Percentiles rank a stretch among this genome's conserved stretches.
These are phyloP conservation scores for Primulina eburnea DNA, from an alignment of 257 asterid species.

Conservation along the genomic window DNA sequence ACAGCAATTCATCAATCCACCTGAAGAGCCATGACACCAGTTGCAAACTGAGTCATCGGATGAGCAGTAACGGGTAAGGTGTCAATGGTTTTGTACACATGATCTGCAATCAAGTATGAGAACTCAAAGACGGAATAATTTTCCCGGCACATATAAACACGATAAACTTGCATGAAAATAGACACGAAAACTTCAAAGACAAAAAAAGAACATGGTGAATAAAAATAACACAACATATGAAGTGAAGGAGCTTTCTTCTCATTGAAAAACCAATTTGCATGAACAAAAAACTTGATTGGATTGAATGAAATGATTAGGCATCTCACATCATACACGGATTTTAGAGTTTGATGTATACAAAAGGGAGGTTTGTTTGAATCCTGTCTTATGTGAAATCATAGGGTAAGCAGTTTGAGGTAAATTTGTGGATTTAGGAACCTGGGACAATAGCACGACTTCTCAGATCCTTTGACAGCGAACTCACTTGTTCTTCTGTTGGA, in stretches of 20 bases:
- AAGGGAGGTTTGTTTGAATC: conserved; percentile 1
- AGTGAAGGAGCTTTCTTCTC: conserved; percentile 6
- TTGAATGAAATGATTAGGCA: background rate
- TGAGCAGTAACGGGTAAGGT: conserved; percentile 78
- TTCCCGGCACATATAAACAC: conserved; percentile 10
- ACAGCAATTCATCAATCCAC: conserved; percentile 32
- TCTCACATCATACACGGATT: background rate
- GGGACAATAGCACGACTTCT: conserved; percentile 85
- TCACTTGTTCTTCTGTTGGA: conserved; percentile 91
- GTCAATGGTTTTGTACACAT: conserved; percentile 75
- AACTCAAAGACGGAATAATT: conserved; percentile 17
- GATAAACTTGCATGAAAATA: conserved; percentile 2
- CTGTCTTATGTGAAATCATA: conserved; percentile 6
- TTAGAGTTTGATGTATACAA: conserved; percentile 1
- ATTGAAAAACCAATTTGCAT: background rate
- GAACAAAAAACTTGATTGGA: background rate
- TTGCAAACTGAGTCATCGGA: conserved; percentile 95
- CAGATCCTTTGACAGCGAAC: conserved; percentile 81
- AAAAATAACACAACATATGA: background rate
- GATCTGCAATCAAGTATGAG: conserved; percentile 53
- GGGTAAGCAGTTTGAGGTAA: conserved; percentile 16
- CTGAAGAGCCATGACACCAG: conserved; percentile 99
- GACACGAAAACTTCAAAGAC: conserved; percentile 7
- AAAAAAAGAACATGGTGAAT: conserved; percentile 9
- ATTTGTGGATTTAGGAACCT: conserved; percentile 48